phyloP scores from a whole-genome alignment of 208 protist species.

The Leishmania braziliensis region DNA sequence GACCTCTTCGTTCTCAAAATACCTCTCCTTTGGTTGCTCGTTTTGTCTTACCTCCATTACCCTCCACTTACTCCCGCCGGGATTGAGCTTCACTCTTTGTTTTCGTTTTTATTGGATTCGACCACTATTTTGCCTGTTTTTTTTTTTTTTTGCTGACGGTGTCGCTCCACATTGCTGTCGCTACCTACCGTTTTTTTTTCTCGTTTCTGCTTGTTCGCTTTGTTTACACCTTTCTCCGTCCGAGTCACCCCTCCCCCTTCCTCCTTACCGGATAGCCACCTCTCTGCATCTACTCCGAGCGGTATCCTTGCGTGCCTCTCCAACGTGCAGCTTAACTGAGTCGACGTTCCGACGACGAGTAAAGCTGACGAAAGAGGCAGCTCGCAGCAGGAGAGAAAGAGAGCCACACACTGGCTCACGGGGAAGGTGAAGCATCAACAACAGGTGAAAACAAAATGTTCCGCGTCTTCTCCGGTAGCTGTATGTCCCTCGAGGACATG shows the following conservation, averaged over 20 bases:
- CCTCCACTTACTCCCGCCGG: neutral
- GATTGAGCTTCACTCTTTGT: neutral
- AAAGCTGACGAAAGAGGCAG: neutral
- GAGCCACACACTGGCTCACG: neutral
- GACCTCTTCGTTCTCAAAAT: neutral
- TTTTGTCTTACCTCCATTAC: neutral
- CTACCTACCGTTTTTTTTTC: neutral
- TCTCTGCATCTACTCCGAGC: neutral
- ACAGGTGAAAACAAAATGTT: conserved; percentile 50
- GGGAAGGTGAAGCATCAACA: neutral
- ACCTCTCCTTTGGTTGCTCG: neutral
- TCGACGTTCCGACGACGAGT: neutral
- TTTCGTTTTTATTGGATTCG: conserved; percentile 14
- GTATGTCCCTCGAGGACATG: conserved; percentile 90
- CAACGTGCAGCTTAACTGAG: neutral
- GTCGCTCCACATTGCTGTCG: neutral
- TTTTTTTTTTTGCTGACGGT: no score
- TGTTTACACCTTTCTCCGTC: neutral
- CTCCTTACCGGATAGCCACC: neutral
- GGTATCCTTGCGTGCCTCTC: neutral
- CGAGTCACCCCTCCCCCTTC: neutral
- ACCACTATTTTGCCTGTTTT: neutral
- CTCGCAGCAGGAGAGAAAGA: neutral
- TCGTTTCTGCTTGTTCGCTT: neutral
- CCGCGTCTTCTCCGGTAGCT: conserved; percentile 88